Evolutionary conservation across 306 rosid genomes (phyloP).

Genomic region (Sindora glabra): DNA sequence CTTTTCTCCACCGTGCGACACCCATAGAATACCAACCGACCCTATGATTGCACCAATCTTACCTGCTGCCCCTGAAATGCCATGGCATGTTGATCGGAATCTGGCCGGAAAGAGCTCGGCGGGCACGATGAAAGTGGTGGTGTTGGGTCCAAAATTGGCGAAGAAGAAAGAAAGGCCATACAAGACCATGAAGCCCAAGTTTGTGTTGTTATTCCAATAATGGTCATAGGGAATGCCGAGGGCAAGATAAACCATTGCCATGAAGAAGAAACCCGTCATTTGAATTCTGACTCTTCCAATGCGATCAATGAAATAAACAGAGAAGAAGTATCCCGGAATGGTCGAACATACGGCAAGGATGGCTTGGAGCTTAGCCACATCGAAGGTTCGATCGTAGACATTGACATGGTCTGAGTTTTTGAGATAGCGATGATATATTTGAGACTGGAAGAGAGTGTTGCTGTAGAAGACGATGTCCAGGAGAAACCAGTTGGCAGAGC

Average conservation of each 20-base stretch:
- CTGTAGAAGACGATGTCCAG: slow-evolving; percentile 71
- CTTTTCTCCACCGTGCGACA: slow-evolving; percentile 15
- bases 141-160: slow-evolving; percentile 84
- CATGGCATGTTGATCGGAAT: slow-evolving; percentile 73
- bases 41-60: slow-evolving; percentile 74
- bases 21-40: slow-evolving; percentile 50
- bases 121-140: slow-evolving; percentile 73
- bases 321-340: slow-evolving; percentile 72
- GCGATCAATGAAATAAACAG: slow-evolving; percentile 59
- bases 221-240: slow-evolving; percentile 50
- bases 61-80: slow-evolving; percentile 66
- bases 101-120: slow-evolving; percentile 81
- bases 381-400: slow-evolving; percentile 27
- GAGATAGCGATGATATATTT: slow-evolving; percentile 26
- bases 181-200: slow-evolving; percentile 35
- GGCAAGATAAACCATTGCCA: slow-evolving; percentile 42
- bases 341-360: slow-evolving; percentile 49
- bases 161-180: slow-evolving; percentile 73
- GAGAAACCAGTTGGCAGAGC: slow-evolving; percentile 50
- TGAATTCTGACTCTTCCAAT: slow-evolving; percentile 63
- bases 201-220: slow-evolving; percentile 1
- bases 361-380: slow-evolving; percentile 49
- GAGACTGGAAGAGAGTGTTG: slow-evolving; percentile 59
- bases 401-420: fast-evolving
- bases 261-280: slow-evolving; percentile 48